Percentiles rank a stretch among this genome's conserved stretches.
Conservation (phyloP, 148 eudicot genomes). For the Rhododendron ferrugineum region DNA sequence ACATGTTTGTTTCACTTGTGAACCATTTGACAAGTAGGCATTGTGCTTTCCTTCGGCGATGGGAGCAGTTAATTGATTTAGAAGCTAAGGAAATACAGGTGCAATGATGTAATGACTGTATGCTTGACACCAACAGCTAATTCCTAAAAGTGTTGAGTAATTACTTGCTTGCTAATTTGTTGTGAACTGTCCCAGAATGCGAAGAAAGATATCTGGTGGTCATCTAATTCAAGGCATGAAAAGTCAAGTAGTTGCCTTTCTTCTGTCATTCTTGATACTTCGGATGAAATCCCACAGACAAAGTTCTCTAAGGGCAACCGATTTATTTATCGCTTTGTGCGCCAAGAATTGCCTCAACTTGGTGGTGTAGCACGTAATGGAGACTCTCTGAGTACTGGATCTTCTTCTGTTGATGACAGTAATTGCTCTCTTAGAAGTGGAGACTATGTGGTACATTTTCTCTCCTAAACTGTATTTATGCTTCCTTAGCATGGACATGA, state of each 20-base stretch:
- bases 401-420: conserved; percentile 36
- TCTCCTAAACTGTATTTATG: background rate
- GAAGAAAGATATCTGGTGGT: conserved; percentile 41
- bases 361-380: conserved; percentile 16
- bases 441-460: conserved; percentile 76
- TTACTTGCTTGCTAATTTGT: conserved; percentile 10
- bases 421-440: conserved; percentile 61
- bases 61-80: conserved; percentile 85
- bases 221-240: conserved; percentile 34
- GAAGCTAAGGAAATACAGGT: conserved; percentile 91
- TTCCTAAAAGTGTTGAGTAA: background rate
- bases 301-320: conserved; percentile 39
- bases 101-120: background rate
- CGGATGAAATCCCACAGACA: conserved; percentile 34
- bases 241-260: conserved; percentile 42
- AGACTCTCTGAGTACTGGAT: conserved; percentile 23
- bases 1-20: conserved; percentile 64
- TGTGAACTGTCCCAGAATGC: conserved; percentile 35
- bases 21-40: conserved; percentile 64
- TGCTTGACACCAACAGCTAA: background rate
- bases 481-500: background rate
- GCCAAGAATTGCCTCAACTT: conserved; percentile 30
- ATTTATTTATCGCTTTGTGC: conserved; percentile 67
- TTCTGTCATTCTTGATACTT: conserved; percentile 71
- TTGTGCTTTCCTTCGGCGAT: conserved; percentile 58